Evolutionary conservation across 352 stramenopile species (phyloP).

Genomic region (Phytophthora pinifolia): DNA sequence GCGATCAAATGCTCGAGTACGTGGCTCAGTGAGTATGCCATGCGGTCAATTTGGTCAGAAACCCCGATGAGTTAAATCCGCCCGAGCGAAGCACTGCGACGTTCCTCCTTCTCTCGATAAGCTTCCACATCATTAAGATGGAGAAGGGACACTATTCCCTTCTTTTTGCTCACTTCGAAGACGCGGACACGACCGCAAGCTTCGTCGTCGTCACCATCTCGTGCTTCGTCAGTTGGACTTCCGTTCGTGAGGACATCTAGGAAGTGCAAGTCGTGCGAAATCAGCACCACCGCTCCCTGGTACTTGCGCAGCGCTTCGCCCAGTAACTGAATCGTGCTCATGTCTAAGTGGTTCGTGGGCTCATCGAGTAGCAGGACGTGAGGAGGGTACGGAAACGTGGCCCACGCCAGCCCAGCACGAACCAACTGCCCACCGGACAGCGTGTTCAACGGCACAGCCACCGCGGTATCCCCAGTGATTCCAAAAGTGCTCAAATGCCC

Average conservation of each 20-base stretch:
- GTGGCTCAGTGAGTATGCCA: too few relatives aligned
- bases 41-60: too few relatives aligned
- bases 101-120: conserved; percentile 49
- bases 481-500: conserved; percentile 54
- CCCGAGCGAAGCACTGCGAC: conserved; percentile 44
- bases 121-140: conserved; percentile 32
- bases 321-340: conserved; percentile 84
- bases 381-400: conserved; percentile 83
- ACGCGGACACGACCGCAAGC: conserved; percentile 25
- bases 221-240: neutral
- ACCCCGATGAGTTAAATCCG: conserved; percentile 28
- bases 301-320: conserved; percentile 55
- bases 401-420: conserved; percentile 44
- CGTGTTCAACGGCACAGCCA: conserved; percentile 34
- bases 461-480: conserved; percentile 37
- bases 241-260: conserved; percentile 44
- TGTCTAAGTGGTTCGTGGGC: conserved; percentile 93
- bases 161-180: conserved; percentile 58
- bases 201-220: conserved; percentile 13
- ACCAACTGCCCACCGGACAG: conserved; percentile 59
- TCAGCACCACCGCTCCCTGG: conserved; percentile 58
- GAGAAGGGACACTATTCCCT: conserved; percentile 39
- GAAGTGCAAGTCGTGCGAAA: conserved; percentile 68
- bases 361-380: conserved; percentile 93
- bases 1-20: too few relatives aligned